Conservation (phyloP, 1,284 basidiomycete species). For the Xerocomus minutiporus region DNA sequence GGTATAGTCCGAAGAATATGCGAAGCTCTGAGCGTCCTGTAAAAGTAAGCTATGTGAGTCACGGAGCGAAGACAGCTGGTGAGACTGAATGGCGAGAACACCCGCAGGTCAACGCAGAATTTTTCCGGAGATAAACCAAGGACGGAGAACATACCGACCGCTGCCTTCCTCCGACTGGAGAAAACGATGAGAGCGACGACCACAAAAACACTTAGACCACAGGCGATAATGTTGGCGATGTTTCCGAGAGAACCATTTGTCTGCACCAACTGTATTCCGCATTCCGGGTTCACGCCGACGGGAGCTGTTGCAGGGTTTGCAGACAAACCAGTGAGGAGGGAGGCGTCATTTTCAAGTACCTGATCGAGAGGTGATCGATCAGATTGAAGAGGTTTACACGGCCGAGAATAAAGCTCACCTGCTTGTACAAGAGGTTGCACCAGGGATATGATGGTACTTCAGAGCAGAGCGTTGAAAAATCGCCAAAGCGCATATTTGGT, state of each 20-base stretch:
- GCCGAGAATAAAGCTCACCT: slow-evolving; percentile 35
- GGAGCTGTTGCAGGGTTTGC: slow-evolving; percentile 44
- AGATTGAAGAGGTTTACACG: not conserved
- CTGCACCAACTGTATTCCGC: slow-evolving; percentile 49
- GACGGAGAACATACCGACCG: slow-evolving; percentile 27
- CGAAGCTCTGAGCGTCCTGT: slow-evolving; percentile 68
- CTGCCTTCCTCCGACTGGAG: slow-evolving; percentile 46
- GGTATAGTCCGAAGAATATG: slow-evolving; percentile 60
- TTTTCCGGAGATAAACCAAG: not conserved
- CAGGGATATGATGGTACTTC: slow-evolving; percentile 61
- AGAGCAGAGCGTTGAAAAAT: slow-evolving; percentile 54
- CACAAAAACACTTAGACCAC: slow-evolving; percentile 55
- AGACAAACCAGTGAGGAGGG: slow-evolving; percentile 39
- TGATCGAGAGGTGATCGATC: slow-evolving; percentile 12
- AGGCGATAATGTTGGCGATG: slow-evolving; percentile 69
- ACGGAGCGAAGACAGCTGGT: not conserved
- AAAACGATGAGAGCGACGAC: slow-evolving; percentile 45
- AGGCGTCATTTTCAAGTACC: slow-evolving; percentile 35
- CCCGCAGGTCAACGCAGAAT: not conserved
- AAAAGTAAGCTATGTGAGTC: slow-evolving; percentile 12
- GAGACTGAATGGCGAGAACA: not conserved
- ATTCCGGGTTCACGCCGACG: slow-evolving; percentile 54
- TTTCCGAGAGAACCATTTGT: slow-evolving; percentile 57
- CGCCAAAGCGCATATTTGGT: slow-evolving; percentile 53
- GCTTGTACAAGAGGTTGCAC: slow-evolving; percentile 70